Percentiles rank a stretch among this genome's conserved stretches.
Conservation (phyloP, 2,329 filamentous ascomycete genomes). For the Fusarium nygamai region DNA sequence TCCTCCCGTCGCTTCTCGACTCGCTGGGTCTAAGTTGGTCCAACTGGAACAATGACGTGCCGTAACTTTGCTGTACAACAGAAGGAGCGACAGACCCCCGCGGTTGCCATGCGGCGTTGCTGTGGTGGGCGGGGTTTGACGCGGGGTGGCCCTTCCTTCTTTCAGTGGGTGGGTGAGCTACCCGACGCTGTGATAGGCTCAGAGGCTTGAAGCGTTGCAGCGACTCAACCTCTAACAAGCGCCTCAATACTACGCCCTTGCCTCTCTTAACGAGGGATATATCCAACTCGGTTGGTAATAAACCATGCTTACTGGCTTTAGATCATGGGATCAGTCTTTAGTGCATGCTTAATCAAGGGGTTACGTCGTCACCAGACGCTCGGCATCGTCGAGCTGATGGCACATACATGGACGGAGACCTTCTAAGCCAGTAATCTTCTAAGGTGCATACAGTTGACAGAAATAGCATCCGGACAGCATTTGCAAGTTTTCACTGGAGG, state of each 20-base stretch:
- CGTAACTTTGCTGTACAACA: slow-evolving; percentile 21
- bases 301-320: not conserved
- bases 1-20: not conserved
- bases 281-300: slow-evolving; percentile 2
- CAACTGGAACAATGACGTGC: slow-evolving; percentile 39
- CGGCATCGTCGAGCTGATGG: not conserved
- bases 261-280: slow-evolving; percentile 18
- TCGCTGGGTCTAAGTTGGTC: not conserved
- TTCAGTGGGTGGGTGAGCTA: slow-evolving; percentile 5
- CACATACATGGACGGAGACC: not conserved
- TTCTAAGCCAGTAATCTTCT: not conserved
- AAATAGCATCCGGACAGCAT: not conserved
- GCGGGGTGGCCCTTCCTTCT: slow-evolving; percentile 24
- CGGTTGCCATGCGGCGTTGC: slow-evolving; percentile 26
- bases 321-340: slow-evolving; percentile 30
- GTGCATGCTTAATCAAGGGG: slow-evolving; percentile 16
- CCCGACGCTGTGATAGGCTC: not conserved
- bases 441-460: not conserved
- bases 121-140: slow-evolving; percentile 33
- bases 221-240: slow-evolving; percentile 17
- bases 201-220: not conserved
- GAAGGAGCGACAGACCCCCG: slow-evolving; percentile 4
- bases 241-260: not conserved
- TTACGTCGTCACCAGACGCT: slow-evolving; percentile 9
- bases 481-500: not conserved